Conservation (phyloP, 106 monocot species). For the Dioscorea dumetorum region DNA sequence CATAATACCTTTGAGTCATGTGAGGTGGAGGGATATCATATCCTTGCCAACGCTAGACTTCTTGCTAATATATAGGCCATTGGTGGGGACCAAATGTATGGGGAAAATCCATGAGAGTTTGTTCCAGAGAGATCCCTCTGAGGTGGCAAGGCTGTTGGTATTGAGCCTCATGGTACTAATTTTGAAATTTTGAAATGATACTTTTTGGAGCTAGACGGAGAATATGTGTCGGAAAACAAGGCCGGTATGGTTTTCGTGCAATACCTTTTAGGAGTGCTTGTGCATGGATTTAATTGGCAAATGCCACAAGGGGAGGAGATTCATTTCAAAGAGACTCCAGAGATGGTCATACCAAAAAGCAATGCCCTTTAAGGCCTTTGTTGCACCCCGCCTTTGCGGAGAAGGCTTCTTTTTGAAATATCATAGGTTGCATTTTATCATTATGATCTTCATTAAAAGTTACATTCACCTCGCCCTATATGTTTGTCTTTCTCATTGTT, state of each 20-base stretch:
- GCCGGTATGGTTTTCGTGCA: background rate
- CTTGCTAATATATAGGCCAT: slow-evolving; percentile 40
- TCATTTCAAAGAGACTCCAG: background rate
- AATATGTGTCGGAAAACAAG: background rate
- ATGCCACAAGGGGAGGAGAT: background rate
- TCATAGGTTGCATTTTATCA: no score
- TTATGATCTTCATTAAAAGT: no score
- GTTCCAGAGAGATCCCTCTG: slow-evolving; percentile 29
- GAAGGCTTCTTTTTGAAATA: no score
- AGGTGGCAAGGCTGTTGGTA: background rate
- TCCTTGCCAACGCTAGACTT: slow-evolving; percentile 18
- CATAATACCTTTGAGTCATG: slow-evolving; percentile 11
- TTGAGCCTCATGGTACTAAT: background rate
- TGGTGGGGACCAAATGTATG: slow-evolving; percentile 23
- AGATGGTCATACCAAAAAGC: background rate
- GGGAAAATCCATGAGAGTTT: slow-evolving; percentile 30
- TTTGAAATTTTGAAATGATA: slow-evolving; percentile 3
- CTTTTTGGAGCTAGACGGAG: slow-evolving; percentile 4
- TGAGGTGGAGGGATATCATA: slow-evolving; percentile 20
- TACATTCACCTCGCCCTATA: no score
- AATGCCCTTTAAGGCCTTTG: background rate
- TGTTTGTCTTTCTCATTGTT: no score
- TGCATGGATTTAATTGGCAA: background rate
- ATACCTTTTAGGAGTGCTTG: background rate
- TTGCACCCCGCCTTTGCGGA: background rate